phyloP scores from a whole-genome alignment of 352 stramenopile species.

The Phytophthora tentaculata region DNA sequence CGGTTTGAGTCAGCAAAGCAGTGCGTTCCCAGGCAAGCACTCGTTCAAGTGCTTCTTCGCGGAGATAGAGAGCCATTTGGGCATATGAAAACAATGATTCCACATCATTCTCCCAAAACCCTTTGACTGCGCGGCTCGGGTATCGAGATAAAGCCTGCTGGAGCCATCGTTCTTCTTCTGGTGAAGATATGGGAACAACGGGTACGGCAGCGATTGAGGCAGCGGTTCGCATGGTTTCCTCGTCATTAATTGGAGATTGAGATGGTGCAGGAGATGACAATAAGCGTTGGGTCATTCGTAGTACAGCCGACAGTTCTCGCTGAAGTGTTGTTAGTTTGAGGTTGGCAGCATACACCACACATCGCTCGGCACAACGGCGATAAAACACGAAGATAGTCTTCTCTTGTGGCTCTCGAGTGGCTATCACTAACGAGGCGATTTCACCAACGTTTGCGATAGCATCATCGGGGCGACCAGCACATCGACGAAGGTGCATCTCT shows the following conservation, averaged over 20 bases:
- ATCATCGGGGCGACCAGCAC: conserved; percentile 72
- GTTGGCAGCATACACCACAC: conserved; percentile 69
- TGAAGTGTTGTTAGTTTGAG: conserved; percentile 56
- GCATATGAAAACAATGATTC: conserved; percentile 49
- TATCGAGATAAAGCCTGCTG: conserved; percentile 46
- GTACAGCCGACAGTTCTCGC: conserved; percentile 51
- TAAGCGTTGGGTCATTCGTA: conserved; percentile 28
- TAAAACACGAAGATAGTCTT: conserved; percentile 47
- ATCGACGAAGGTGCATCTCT: conserved; percentile 75
- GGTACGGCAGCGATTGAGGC: conserved; percentile 8
- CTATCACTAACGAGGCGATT: conserved; percentile 56
- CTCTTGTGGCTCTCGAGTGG: conserved; percentile 59
- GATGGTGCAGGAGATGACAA: conserved; percentile 1
- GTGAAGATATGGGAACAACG: conserved; percentile 34
- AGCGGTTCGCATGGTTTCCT: conserved; percentile 12
- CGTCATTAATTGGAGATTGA: conserved; percentile 5
- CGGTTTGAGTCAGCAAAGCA: conserved; percentile 54
- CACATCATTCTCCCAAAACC: conserved; percentile 66
- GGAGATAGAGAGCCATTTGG: conserved; percentile 73
- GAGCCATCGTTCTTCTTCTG: conserved; percentile 34
- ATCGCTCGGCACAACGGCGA: conserved; percentile 53
- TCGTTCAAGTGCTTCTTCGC: conserved; percentile 62
- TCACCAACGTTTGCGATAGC: conserved; percentile 60
- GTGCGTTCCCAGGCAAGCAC: conserved; percentile 62
- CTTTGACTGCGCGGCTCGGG: conserved; percentile 43